Evolutionary conservation across 1,139 yeast genomes (phyloP), one percentile per base, ranked within the genome.

Genomic region (Geotrichum citri-aurantii): DNA sequence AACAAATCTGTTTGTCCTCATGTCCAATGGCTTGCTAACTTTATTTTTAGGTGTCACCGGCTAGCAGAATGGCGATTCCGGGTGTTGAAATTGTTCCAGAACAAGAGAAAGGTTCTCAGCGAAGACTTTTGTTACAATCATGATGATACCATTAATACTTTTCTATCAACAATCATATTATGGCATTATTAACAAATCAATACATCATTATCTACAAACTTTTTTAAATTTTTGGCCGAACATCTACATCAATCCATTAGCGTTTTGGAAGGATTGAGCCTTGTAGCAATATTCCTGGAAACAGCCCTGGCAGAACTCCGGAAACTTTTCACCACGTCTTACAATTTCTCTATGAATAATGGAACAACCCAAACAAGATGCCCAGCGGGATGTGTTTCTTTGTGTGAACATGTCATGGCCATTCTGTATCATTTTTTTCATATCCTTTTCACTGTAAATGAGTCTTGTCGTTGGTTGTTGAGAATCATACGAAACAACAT

Each of bases 311-410:
- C 95, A 88, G 68, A 85, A 89, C 5, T 79, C 83, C 23, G 87
- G 80, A 64, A 84, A 83, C 24, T 80, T 79, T 23, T 78, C 72
- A 33, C 84, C 83, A 56, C 76, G 72, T 69, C 90, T 77, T 73
- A 86, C 90, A 69, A 85, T 85, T 57, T 84, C 81, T 74, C 95
- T 81, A 73, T 88, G 83, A 60, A 88, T 77, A 55, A 87, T 83
- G 11, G 95, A 95, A 77, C 95, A 88, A 1, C 88, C 86, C 59
- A 88, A 81, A 77, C 95, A 88, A n/a, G 84, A 80, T 58, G 80
- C 75, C 83, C 87, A 88, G 58, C 84, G 83, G 12, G 82, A 74
- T 6, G 71, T 65, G 63, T 79, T 79, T 54, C 72, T 68, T 60
- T 79, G 69, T 6, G 81, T 72, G 31, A 80, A 77, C 12, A 74